Evolutionary conservation across 2,329 filamentous ascomycete species (phyloP), one percentile per base, ranked within the genome.

Genomic region (Epichloe typhina): DNA sequence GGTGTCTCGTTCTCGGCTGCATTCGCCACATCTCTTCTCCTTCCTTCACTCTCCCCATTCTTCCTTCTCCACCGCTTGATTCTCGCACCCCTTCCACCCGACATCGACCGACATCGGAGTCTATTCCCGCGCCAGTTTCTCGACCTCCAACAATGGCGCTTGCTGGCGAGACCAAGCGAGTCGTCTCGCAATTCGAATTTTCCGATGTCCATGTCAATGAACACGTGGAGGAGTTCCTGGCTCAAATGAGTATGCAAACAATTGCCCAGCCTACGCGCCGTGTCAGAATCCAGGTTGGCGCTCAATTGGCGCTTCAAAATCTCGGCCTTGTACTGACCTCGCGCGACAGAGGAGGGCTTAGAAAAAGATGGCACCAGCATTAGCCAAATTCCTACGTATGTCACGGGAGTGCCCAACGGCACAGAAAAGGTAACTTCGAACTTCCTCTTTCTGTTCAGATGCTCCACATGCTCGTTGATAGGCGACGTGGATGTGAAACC

Each of bases 301-400:
- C 9, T 38, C 44, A 17, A 21, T 23, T 23, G n/a, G 39, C 43
- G n/a, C 9, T 38, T 38, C 44, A 26, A 23, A 31, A 49, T 33
- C 12, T n/a, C 3, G 12, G 15, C 5, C 13, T 45, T 26, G 36
- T 46, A 35, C 45, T 47, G 36, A 49, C 31, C 6, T 33, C 15
- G 37, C 39, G 23, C 19, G 19, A 36, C 59, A 90, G 86, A 85
- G 57, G 86, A 95, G 73, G 93, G 93, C 31, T 72, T 97, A 57
- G 71, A 80, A 53, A 82, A 83, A 61, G 82, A 90, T 59, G 84
- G 83, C 55, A 84, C 87, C 35, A 89, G 84, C 59, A 71, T 98
- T 72, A 91, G 86, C 71, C 93, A 97, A 72, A 97, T 98, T 62
- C 93, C 93, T 7, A 95, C 90, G 41, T 98, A 95, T 69, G 91